Percentiles rank a stretch among this genome's conserved stretches.
Evolutionary conservation across 345 rosid species (phyloP).

Genomic region (Dipteronia sinensis): DNA sequence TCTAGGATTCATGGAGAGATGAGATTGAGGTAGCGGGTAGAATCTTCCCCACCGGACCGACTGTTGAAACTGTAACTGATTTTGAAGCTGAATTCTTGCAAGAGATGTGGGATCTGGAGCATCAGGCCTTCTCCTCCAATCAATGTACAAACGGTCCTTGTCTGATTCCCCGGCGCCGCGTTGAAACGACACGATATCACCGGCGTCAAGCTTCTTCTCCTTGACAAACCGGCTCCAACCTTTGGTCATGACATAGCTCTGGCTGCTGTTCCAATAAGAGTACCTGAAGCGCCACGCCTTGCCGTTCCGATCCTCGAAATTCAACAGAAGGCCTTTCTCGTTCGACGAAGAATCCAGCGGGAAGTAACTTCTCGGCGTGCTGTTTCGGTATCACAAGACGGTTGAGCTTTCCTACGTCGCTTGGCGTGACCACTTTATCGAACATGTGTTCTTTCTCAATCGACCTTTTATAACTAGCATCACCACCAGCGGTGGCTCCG

Average conservation of each 20-base stretch:
- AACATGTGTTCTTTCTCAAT: conserved; percentile 73
- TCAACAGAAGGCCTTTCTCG: conserved; percentile 78
- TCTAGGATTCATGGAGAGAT: conserved; percentile 18
- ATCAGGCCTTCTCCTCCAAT: conserved; percentile 77
- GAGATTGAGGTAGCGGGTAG: conserved; percentile 51
- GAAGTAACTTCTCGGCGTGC: conserved; percentile 78
- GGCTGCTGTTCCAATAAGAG: conserved; percentile 97
- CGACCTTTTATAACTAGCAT: conserved; percentile 24
- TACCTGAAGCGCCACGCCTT: conserved; percentile 86
- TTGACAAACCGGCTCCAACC: conserved; percentile 98
- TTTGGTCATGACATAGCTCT: conserved; percentile 96
- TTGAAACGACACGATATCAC: conserved; percentile 86
- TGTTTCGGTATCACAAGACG: conserved; percentile 84
- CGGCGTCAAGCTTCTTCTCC: conserved; percentile 93
- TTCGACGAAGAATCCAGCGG: conserved; percentile 57
- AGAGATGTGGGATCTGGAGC: conserved; percentile 44
- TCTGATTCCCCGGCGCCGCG: conserved; percentile 67
- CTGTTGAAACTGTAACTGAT: conserved; percentile 42
- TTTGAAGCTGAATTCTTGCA: conserved; percentile 45
- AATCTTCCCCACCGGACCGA: conserved; percentile 60
- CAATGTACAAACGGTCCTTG: conserved; percentile 67
- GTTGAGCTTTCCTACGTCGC: conserved; percentile 82
- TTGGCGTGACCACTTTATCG: conserved; percentile 84
- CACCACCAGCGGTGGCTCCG: not conserved
- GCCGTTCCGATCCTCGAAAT: conserved; percentile 80